These are phyloP conservation scores for Thelonectria olida DNA, from an alignment of 2,329 filamentous ascomycete genomes.

Conservation along the genomic window DNA sequence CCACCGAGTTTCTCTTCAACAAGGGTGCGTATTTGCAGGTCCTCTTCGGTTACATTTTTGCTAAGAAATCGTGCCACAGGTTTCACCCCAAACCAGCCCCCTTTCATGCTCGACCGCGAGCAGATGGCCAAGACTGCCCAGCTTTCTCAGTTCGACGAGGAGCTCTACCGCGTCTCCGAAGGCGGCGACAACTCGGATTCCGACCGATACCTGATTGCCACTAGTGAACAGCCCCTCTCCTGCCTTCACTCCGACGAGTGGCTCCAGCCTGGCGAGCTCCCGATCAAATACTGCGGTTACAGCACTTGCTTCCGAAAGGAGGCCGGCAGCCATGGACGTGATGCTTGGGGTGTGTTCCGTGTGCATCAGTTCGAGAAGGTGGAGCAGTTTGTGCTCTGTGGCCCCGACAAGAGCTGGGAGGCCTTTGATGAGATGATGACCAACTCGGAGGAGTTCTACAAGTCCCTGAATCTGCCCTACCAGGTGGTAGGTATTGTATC, in stretches of 20 bases:
- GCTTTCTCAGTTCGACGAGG: conserved; percentile 96
- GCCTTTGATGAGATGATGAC: conserved; percentile 93
- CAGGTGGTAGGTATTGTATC: conserved; percentile 94
- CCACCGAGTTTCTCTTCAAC: conserved; percentile 79
- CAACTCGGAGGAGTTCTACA: conserved; percentile 93
- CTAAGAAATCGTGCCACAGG: conserved; percentile 52
- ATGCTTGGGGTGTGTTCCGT: conserved; percentile 98
- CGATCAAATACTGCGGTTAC: conserved; percentile 85
- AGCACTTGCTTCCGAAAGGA: conserved; percentile 97
- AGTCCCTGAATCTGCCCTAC: conserved; percentile 88
- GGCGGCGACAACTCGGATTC: conserved; percentile 85
- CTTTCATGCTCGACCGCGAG: conserved; percentile 93
- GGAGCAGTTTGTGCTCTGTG: conserved; percentile 82
- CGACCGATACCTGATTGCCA: conserved; percentile 84
- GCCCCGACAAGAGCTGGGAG: conserved; percentile 92
- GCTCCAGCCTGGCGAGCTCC: conserved; percentile 84
- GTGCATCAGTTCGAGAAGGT: conserved; percentile 98
- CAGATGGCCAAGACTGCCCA: conserved; percentile 99
- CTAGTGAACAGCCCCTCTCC: conserved; percentile 94
- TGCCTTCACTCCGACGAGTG: conserved; percentile 94
- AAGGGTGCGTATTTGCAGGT: conserved; percentile 27
- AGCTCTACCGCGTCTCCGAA: conserved; percentile 95
- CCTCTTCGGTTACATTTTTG: background rate
- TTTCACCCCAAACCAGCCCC: conserved; percentile 85
- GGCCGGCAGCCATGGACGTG: conserved; percentile 84